These are phyloP conservation scores for Knoxia roxburghii DNA, from an alignment of 257 asterid species.

Conservation along the genomic window DNA sequence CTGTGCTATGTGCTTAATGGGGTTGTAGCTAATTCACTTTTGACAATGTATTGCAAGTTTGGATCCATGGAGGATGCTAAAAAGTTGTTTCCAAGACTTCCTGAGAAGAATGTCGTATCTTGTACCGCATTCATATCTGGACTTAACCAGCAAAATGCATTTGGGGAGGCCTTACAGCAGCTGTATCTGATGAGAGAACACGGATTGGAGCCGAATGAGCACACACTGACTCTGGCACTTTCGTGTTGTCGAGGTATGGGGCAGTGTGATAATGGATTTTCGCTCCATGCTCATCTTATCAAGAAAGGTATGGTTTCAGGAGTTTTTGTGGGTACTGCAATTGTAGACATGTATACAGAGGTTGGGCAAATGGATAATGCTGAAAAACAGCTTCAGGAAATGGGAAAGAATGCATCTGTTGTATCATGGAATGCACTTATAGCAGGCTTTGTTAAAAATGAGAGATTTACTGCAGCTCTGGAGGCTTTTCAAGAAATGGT, in stretches of 20 bases:
- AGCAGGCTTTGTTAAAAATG: conserved; percentile 19
- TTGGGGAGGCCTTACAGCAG: conserved; percentile 17
- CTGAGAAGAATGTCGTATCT: conserved; percentile 16
- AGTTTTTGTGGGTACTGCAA: conserved; percentile 21
- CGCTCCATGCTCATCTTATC: conserved; percentile 19
- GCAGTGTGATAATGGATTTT: conserved; percentile 7
- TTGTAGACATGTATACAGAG: conserved; percentile 22
- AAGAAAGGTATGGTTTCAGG: conserved; percentile 25
- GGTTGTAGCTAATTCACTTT: conserved; percentile 23
- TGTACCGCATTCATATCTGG: conserved; percentile 27
- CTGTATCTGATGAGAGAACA: conserved; percentile 21
- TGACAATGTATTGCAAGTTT: conserved; percentile 26
- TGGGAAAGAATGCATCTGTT: conserved; percentile 16
- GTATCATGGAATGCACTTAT: conserved; percentile 27
- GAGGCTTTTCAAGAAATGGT: conserved; percentile 15
- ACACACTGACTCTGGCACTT: conserved; percentile 22
- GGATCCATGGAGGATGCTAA: conserved; percentile 26
- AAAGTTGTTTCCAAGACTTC: conserved; percentile 15
- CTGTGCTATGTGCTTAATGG: neutral
- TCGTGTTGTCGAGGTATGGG: conserved; percentile 18
- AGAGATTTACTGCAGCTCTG: conserved; percentile 9
- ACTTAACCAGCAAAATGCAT: conserved; percentile 16
- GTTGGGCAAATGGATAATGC: conserved; percentile 21
- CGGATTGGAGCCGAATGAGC: conserved; percentile 22
- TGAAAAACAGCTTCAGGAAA: conserved; percentile 13